These are phyloP conservation scores for Clonostachys byssicola DNA, from an alignment of 2,329 filamentous ascomycete species.

Conservation along the genomic window DNA sequence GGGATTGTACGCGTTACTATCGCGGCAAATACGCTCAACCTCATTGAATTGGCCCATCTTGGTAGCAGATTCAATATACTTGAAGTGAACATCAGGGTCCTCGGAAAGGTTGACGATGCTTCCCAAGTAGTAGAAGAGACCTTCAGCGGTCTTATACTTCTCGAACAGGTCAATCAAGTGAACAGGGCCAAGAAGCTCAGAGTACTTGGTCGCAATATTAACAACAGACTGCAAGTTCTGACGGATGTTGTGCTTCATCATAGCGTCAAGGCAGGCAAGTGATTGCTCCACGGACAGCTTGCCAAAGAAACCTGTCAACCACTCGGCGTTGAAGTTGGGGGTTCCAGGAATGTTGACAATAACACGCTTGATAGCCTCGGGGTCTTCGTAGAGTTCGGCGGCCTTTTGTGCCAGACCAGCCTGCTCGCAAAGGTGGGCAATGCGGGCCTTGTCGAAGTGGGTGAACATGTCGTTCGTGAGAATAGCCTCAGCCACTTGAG, in stretches of 20 bases:
- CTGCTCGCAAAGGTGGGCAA: slow-evolving; percentile 89
- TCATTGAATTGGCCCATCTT: slow-evolving; percentile 91
- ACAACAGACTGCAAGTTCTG: slow-evolving; percentile 95
- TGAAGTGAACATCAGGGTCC: slow-evolving; percentile 95
- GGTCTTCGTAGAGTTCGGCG: slow-evolving; percentile 91
- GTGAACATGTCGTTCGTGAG: slow-evolving; percentile 98
- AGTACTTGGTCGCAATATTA: slow-evolving; percentile 96
- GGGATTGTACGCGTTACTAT: slow-evolving; percentile 84
- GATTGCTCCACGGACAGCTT: slow-evolving; percentile 94
- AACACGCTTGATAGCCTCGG: slow-evolving; percentile 84
- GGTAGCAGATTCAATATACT: slow-evolving; percentile 97
- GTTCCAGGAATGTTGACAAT: slow-evolving; percentile 77
- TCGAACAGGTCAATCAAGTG: slow-evolving; percentile 90
- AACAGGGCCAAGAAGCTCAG: slow-evolving; percentile 84
- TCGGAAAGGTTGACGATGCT: slow-evolving; percentile 97
- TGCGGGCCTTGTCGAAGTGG: slow-evolving; percentile 86
- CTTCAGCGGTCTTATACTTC: slow-evolving; percentile 95
- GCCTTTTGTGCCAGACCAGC: slow-evolving; percentile 84
- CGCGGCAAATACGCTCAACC: slow-evolving; percentile 94
- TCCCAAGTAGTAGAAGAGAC: slow-evolving; percentile 96
- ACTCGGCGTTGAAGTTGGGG: slow-evolving; percentile 85
- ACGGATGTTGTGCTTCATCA: slow-evolving; percentile 95
- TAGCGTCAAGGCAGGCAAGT: slow-evolving; percentile 88
- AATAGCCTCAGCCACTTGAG: slow-evolving; percentile 96
- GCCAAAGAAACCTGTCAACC: slow-evolving; percentile 89